A percentile compares a stretch with the other conserved stretches of the same genome.
These are phyloP conservation scores for Ramalina peruviana DNA, from an alignment of 495 filamentous ascomycete genomes.

Conservation along the genomic window DNA sequence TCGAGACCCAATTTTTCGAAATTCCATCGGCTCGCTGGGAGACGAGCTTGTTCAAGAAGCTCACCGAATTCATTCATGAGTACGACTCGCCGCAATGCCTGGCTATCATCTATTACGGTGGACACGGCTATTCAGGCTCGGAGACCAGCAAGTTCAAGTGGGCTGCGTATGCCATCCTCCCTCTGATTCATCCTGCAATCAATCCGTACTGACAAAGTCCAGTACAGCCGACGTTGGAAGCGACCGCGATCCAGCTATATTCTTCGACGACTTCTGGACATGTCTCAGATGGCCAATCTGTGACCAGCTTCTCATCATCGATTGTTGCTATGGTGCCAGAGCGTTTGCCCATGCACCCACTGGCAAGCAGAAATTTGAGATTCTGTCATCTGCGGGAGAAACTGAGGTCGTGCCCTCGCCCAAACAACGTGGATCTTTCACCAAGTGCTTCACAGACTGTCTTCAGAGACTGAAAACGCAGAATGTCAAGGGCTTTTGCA, in stretches of 20 bases:
- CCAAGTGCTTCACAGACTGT: constrained; percentile 5
- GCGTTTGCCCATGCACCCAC: constrained; percentile 8
- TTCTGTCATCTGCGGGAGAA: constrained; percentile 12
- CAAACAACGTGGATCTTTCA: constrained; percentile 11
- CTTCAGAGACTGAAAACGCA: constrained; percentile 5
- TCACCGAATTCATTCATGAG: constrained; percentile 12
- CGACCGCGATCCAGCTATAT: constrained; percentile 12
- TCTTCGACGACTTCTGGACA: constrained; percentile 14
- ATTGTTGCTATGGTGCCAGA: constrained; percentile 16
- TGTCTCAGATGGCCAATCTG: constrained; percentile 14
- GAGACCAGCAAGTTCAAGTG: constrained; percentile 15
- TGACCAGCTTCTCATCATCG: constrained; percentile 17
- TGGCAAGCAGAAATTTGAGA: constrained; percentile 18
- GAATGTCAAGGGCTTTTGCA: constrained; percentile 12
- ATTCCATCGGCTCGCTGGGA: constrained; percentile 14
- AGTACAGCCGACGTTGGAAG: constrained; percentile 9
- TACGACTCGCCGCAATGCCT: constrained; percentile 15
- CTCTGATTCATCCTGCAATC: neutral
- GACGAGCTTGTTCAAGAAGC: constrained; percentile 10
- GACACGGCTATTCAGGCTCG: constrained; percentile 12
- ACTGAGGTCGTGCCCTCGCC: neutral
- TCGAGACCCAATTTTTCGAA: constrained; percentile 11
- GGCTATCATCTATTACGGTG: constrained; percentile 18
- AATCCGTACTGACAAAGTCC: neutral
- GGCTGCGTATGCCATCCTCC: constrained; percentile 10